These are phyloP conservation scores for Boletellus sp. DNA, from an alignment of 1,284 basidiomycete genomes.

Conservation along the genomic window DNA sequence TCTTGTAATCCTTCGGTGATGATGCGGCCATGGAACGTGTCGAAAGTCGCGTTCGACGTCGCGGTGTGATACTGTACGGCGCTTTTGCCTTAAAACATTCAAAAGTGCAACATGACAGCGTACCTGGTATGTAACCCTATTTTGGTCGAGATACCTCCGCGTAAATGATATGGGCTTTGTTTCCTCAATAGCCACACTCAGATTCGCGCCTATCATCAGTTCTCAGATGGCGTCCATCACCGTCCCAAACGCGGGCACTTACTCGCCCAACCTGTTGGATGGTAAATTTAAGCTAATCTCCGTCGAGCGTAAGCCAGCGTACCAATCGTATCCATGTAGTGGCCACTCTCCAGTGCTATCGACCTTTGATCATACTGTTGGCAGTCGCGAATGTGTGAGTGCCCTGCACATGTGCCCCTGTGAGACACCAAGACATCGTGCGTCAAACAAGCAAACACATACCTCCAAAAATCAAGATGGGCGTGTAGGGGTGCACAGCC, in stretches of 20 bases:
- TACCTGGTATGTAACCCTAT: slow-evolving; percentile 69
- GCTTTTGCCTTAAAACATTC: not conserved
- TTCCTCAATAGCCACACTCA: slow-evolving; percentile 38
- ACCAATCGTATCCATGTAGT: slow-evolving; percentile 87
- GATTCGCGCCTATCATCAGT: slow-evolving; percentile 43
- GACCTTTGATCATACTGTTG: slow-evolving; percentile 58
- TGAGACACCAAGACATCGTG: not conserved
- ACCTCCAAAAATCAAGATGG: slow-evolving; percentile 79
- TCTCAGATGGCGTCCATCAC: not conserved
- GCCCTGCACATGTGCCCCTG: slow-evolving; percentile 40
- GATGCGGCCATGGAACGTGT: slow-evolving; percentile 47
- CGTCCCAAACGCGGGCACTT: not conserved
- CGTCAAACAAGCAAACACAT: not conserved
- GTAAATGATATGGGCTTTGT: slow-evolving; percentile 57
- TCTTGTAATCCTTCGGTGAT: slow-evolving; percentile 57
- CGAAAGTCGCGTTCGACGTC: slow-evolving; percentile 45
- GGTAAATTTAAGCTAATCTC: not conserved
- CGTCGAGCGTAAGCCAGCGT: slow-evolving; percentile 13
- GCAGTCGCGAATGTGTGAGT: slow-evolving; percentile 79
- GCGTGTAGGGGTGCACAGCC: slow-evolving; percentile 57
- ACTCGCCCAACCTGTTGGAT: slow-evolving; percentile 34
- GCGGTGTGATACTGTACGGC: slow-evolving; percentile 53
- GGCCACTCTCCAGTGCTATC: slow-evolving; percentile 75
- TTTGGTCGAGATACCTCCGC: slow-evolving; percentile 34
- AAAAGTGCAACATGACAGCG: not conserved